Evolutionary conservation across 306 rosid species (phyloP), one percentile per base, ranked within the genome.

Genomic region (Vicia villosa): DNA sequence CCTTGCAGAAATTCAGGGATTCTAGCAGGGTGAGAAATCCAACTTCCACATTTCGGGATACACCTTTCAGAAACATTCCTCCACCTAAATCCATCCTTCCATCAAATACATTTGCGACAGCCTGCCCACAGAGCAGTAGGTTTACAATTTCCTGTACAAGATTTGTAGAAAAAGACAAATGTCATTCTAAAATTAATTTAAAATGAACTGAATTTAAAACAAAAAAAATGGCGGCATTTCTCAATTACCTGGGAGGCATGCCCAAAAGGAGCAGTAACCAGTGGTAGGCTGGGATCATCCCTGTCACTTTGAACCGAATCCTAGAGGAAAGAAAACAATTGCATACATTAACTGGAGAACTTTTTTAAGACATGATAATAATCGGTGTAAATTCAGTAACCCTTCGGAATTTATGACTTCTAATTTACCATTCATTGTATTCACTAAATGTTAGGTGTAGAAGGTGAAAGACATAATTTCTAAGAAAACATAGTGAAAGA

Each of bases 181-280:
- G 8, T 63, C 37, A 55, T 20, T 46, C 55, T 58, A 68, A 66
- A 36, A 52, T 59, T 49, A 64, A 68, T 28, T 62, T 66, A 37
- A 66, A 73, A 49, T 40, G 36, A 60, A 51, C 36, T 26, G 26
- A 34, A n/a, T 24, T 5, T 38, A 68, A 67, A 34, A 74, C 41
- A 41, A 70, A 49, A 74, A n/a, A 61, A 50, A 68, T 17, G 40
- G 34, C 24, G 20, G 8, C 70, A 49, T 43, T 69, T 67, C 30
- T 73, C 51, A 65, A 58, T 43, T 61, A 94, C 99, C 99, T 91
- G 99, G 59, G 99, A 94, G 56, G 99, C 99, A 79, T 94, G 99
- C 59, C 99, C 97, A 83, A 91, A 94, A 74, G 99, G 99, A 80
- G 99, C 97, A 74, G 99, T 94, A 67, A 94, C 99, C 65, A 94